These are phyloP conservation scores for Acacia melanoxylon DNA, from an alignment of 306 rosid species.

Conservation along the genomic window DNA sequence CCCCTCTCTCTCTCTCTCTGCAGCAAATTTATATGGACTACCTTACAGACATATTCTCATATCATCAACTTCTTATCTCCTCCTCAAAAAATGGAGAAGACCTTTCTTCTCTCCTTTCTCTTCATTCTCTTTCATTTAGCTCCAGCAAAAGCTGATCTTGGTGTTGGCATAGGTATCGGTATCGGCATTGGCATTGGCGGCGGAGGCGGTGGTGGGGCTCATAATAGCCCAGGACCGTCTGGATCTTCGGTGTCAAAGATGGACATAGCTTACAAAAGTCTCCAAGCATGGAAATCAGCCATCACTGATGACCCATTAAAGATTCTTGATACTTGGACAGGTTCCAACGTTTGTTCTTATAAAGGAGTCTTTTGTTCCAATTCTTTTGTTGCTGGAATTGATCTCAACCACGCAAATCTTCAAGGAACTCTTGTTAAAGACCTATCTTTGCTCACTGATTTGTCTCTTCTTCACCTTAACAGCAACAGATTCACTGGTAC, in stretches of 20 bases:
- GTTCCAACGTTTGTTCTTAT: slow-evolving; percentile 82
- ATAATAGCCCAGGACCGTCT: background rate
- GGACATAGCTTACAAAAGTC: slow-evolving; percentile 64
- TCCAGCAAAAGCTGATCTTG: slow-evolving; percentile 42
- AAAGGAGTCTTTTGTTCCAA: slow-evolving; percentile 53
- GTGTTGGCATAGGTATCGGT: slow-evolving; percentile 31
- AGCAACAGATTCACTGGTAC: slow-evolving; percentile 70
- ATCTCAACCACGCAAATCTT: slow-evolving; percentile 92
- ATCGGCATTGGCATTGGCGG: background rate
- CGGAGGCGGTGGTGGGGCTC: slow-evolving; percentile 35
- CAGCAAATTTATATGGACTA: slow-evolving; percentile 30
- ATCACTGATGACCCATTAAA: slow-evolving; percentile 74
- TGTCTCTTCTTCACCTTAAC: slow-evolving; percentile 80
- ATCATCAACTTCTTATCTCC: background rate
- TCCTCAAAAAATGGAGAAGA: slow-evolving; percentile 52
- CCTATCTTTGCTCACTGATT: slow-evolving; percentile 68
- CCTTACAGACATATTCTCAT: slow-evolving; percentile 28
- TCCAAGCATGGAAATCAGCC: slow-evolving; percentile 91
- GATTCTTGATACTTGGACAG: slow-evolving; percentile 65
- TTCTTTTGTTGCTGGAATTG: slow-evolving; percentile 63
- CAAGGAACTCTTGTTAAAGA: slow-evolving; percentile 75
- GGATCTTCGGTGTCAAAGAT: slow-evolving; percentile 29
- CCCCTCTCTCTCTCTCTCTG: slow-evolving; percentile 25
- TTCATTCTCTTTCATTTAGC: slow-evolving; percentile 32
- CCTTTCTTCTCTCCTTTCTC: slow-evolving; percentile 36